Percentiles rank a stretch among this genome's conserved stretches.
These are phyloP conservation scores for Aspergillus flavus DNA, from an alignment of 2,329 filamentous ascomycete species.

Conservation along the genomic window DNA sequence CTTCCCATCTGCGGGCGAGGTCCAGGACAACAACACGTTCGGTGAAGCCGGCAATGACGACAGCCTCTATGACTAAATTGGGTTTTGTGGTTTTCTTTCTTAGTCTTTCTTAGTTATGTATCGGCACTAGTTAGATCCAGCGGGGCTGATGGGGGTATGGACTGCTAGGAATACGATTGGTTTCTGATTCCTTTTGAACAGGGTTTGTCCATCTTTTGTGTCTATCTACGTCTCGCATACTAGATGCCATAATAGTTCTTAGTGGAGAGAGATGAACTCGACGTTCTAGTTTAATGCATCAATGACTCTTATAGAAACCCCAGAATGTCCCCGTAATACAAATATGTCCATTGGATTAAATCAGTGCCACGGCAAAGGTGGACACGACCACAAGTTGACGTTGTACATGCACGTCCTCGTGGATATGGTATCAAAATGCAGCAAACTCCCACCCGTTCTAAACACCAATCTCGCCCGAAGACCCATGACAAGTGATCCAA, in stretches of 20 bases:
- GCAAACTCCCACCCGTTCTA: slow-evolving; percentile 12
- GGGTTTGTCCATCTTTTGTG: slow-evolving; percentile 16
- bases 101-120: slow-evolving; percentile 42
- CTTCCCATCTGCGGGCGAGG: slow-evolving; percentile 72
- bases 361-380: not conserved
- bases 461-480: slow-evolving; percentile 12
- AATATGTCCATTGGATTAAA: not conserved
- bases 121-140: slow-evolving; percentile 26
- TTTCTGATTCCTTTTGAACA: slow-evolving; percentile 22
- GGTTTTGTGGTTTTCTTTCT: slow-evolving; percentile 24
- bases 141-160: slow-evolving; percentile 23
- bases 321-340: not conserved
- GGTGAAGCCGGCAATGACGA: slow-evolving; percentile 92
- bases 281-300: slow-evolving; percentile 5
- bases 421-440: slow-evolving; percentile 15
- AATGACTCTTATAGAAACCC: not conserved
- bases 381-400: not conserved
- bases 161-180: slow-evolving; percentile 18
- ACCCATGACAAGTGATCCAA: not conserved
- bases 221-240: slow-evolving; percentile 11
- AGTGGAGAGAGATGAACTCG: slow-evolving; percentile 10
- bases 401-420: slow-evolving; percentile 13
- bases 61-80: slow-evolving; percentile 87
- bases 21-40: slow-evolving; percentile 61
- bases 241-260: slow-evolving; percentile 33